Evolutionary conservation across 2,329 filamentous ascomycete genomes (phyloP).

Genomic region (Colletotrichum lentis): DNA sequence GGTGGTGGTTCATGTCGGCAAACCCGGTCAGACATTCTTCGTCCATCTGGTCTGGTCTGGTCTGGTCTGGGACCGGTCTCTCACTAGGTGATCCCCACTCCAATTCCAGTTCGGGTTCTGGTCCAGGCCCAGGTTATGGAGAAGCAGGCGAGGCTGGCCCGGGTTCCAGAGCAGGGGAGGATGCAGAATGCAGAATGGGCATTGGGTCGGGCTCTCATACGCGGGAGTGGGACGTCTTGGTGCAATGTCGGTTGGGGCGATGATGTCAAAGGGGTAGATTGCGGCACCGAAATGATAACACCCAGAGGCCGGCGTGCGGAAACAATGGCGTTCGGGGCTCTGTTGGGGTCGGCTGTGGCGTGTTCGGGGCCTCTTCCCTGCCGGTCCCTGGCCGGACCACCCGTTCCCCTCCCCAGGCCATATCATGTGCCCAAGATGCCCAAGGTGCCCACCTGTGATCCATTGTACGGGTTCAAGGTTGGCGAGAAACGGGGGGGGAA

Average conservation of each 20-base stretch:
- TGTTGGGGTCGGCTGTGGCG: conserved; percentile 15
- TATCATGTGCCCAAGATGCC: conserved; percentile 13
- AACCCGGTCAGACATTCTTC: conserved; percentile 16
- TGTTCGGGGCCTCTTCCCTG: conserved; percentile 8
- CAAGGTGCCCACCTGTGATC: conserved; percentile 3
- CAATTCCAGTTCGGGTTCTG: neutral
- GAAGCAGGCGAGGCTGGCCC: conserved; percentile 4
- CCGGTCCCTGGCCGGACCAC: conserved; percentile 7
- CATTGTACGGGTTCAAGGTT: neutral
- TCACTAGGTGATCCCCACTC: neutral
- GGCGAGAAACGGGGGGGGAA: no score
- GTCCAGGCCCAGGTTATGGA: neutral
- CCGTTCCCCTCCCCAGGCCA: neutral
- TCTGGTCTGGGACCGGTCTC: conserved; percentile 24
- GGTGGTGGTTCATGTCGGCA: conserved; percentile 8
- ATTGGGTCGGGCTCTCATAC: conserved; percentile 18
- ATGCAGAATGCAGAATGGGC: conserved; percentile 19
- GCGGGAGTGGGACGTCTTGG: conserved; percentile 7
- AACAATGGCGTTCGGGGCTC: conserved; percentile 22
- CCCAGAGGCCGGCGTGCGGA: neutral
- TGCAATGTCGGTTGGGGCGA: conserved; percentile 21
- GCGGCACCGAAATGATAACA: neutral
- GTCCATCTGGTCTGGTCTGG: conserved; percentile 1
- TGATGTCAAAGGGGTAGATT: conserved; percentile 32
- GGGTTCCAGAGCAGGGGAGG: neutral